Evolutionary conservation across 352 stramenopile species (phyloP), one percentile per base, ranked within the genome.

Genomic region (Pythium guiyangense): DNA sequence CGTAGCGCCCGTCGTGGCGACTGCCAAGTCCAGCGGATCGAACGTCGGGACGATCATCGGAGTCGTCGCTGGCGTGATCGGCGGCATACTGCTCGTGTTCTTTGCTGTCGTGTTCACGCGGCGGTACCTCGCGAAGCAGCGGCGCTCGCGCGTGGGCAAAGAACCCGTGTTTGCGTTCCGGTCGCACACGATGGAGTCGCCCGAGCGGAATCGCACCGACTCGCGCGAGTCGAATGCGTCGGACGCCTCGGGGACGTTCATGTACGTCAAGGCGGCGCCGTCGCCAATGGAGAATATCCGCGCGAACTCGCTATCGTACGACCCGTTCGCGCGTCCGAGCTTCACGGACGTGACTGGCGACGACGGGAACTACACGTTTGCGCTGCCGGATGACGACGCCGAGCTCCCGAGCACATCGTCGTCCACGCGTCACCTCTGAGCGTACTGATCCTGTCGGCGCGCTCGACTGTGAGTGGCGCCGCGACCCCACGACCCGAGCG

Each of bases 261-360:
- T 79, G 67, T 82, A 81, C 44, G 59, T 79, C 39, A 81, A 81
- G 52, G 71, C 69, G 11, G 62, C 66, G 51, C 62, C 52, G 8
- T 82, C 70, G 15, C 67, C 74, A 18, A 45, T 78, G 34, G 69
- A 73, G 47, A 54, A 69, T 26, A 49, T 59, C 12, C 69, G 74
- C 15, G 57, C 66, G 20, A 71, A 65, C 17, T 84, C 71, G 40
- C 59, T 84, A 18, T 84, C 74, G n/a, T 84, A 84, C 22, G 70
- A 84, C 56, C 73, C 73, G 46, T 80, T 78, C 53, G 40, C 49
- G 12, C 63, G 71, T 3, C 46, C 59, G 57, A 79, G 69, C 42
- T 80, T 79, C 39, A 57, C 61, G 35, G 63, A 77, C 48, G 12
- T 42, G 29, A 4, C 60, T 63, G 27, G 61, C 46, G 17, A 40